Conservation (phyloP, 345 rosid genomes). For the Isatis tinctoria region DNA sequence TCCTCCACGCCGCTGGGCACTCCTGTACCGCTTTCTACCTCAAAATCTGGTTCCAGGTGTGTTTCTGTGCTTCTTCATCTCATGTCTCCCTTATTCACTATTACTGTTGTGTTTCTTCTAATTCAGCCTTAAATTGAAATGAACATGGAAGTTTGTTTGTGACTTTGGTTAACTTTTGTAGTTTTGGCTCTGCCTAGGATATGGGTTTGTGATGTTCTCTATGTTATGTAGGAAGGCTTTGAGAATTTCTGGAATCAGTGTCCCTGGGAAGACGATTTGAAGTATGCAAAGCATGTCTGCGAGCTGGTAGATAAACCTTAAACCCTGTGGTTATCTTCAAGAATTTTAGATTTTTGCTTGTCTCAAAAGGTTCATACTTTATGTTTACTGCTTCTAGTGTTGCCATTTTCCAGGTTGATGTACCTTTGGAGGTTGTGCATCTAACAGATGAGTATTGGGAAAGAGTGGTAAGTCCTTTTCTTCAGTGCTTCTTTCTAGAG, state of each 20-base stretch:
- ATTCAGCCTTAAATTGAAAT: not conserved
- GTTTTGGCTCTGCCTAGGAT: not conserved
- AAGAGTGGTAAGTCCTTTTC: conserved; percentile 57
- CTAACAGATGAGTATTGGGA: conserved; percentile 92
- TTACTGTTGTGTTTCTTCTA: not conserved
- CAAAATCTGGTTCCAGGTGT: conserved; percentile 95
- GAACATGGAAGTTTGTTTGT: not conserved
- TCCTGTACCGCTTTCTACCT: conserved; percentile 93
- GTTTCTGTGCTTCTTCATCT: not conserved
- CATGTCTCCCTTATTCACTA: not conserved
- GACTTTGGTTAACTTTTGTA: no score
- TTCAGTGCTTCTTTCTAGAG: not conserved
- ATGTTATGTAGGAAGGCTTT: conserved; percentile 76
- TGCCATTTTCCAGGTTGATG: conserved; percentile 51
- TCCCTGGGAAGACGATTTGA: conserved; percentile 94
- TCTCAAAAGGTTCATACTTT: not conserved
- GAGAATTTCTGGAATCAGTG: conserved; percentile 92
- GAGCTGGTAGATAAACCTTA: conserved; percentile 49
- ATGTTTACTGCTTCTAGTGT: conserved; percentile 13
- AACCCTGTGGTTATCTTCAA: not conserved
- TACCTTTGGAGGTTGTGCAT: conserved; percentile 88
- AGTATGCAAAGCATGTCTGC: conserved; percentile 75
- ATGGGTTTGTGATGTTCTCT: conserved; percentile 26
- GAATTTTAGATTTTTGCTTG: not conserved
- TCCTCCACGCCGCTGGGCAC: conserved; percentile 86